Base-by-base conservation (phyloP, 371 early-diverging fungal species). In the Zancudomyces culisetae region DNA sequence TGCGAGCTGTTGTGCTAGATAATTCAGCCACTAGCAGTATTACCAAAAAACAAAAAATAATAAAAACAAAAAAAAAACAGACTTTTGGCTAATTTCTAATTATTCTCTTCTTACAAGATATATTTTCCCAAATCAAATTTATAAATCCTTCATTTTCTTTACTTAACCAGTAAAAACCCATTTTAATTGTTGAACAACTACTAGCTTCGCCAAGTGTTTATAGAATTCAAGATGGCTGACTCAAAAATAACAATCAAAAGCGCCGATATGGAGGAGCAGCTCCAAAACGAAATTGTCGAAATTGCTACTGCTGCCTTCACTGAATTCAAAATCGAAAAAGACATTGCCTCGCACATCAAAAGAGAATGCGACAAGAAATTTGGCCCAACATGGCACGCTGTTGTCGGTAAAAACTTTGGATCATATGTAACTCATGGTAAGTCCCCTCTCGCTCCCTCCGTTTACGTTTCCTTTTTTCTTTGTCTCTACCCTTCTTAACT, bases 321-420 rank as follows among this genome's bases (percentile, higher is more conserved):
- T 53, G 87, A 89, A 62, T 87, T 80, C 77, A 85, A 82, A 56
- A 81, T 91, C 53, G 95, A 94, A 66, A 97, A 94, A 75, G 97
- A 97, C 56, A 92, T 95, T 61, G 95, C 97, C 30, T 85, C 90
- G 29, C 79, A 80, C 69, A 87, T 97, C 74, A 97, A 97, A 77
- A 82, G 90, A 56, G 92, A 93, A 60, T 95, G 94, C 61, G 97
- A 97, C 78, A 87, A 86, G 70, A 88, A 90, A 75, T 92, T 89
- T 70, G 89, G 90, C 58, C 81, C 87, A 35, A 89, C 93, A 47
- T 97, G 97, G 96, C 97, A 97, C 66, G 92, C 90, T 64, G 85
- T 96, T 55, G 97, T 94, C 47, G 97, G 97, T 50, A 77, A 91
- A 55, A 93, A 87, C 77, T 96, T 94, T 81, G 97, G 95, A 49